These are phyloP conservation scores for Asterochloris erici DNA, from an alignment of 139 green algal genomes.

Conservation along the genomic window DNA sequence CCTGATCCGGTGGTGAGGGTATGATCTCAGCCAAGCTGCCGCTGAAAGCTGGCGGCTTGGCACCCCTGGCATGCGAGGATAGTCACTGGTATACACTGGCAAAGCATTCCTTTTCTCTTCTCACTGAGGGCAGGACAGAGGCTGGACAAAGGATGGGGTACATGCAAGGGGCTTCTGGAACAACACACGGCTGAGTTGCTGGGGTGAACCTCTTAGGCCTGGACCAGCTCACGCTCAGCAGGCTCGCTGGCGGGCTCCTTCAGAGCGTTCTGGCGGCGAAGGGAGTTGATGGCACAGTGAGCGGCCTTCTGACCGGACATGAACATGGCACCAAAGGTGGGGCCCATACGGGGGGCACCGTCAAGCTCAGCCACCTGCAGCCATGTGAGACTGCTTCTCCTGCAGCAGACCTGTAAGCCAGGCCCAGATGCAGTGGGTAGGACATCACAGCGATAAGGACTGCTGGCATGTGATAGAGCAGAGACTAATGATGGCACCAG, in stretches of 20 bases:
- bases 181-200: background rate
- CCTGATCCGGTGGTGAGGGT: slow-evolving; percentile 12
- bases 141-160: background rate
- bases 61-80: slow-evolving; percentile 1
- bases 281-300: slow-evolving; percentile 80
- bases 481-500: no score
- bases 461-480: no score
- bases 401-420: no score
- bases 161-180: background rate
- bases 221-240: slow-evolving; percentile 14
- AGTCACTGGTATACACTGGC: background rate
- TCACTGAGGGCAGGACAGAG: background rate
- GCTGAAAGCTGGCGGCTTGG: background rate
- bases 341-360: slow-evolving; percentile 87
- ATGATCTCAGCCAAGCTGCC: slow-evolving; percentile 2
- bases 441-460: no score
- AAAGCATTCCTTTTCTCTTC: background rate
- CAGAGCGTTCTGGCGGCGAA: slow-evolving; percentile 36
- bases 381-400: background rate
- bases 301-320: slow-evolving; percentile 89
- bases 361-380: slow-evolving; percentile 56
- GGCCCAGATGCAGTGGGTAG: no score
- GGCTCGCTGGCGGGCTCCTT: slow-evolving; percentile 11
- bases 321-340: slow-evolving; percentile 97
- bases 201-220: background rate